phyloP scores from a whole-genome alignment of 2,329 filamentous ascomycete genomes.

The Ceratocystis eucalypticola region DNA sequence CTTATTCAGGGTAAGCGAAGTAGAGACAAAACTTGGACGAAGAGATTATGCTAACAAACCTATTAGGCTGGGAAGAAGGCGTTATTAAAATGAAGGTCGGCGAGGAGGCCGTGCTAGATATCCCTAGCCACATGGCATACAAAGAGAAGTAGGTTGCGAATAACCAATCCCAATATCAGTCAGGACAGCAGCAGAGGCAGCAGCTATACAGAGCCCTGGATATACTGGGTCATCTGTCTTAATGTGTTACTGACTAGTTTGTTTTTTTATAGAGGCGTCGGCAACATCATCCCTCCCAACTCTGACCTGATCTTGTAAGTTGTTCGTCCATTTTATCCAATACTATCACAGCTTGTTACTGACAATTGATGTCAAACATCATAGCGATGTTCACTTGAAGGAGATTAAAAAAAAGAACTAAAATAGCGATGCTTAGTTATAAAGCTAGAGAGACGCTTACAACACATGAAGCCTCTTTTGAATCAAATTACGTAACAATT shows the following conservation, averaged over 20 bases:
- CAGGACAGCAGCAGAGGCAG: background rate
- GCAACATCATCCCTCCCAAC: conserved; percentile 60
- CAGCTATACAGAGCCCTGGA: too few species aligned
- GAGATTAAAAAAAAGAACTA: conserved; percentile 36
- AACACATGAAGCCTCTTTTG: background rate
- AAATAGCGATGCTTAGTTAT: too few species aligned
- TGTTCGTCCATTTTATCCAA: background rate
- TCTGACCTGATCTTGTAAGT: conserved; percentile 75
- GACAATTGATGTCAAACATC: conserved; percentile 12
- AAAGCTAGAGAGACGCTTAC: too few species aligned
- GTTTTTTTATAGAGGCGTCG: conserved; percentile 50
- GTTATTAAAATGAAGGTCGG: conserved; percentile 77
- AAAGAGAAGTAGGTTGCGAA: conserved; percentile 40
- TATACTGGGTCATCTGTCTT: background rate
- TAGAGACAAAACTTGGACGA: background rate
- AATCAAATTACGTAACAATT: background rate
- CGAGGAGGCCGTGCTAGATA: conserved; percentile 77
- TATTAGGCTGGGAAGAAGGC: conserved; percentile 67
- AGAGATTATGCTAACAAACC: background rate
- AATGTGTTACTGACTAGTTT: background rate
- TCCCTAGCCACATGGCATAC: conserved; percentile 58
- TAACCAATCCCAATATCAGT: background rate
- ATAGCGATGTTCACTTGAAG: conserved; percentile 56
- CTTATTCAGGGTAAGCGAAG: conserved; percentile 65
- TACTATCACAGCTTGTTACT: conserved; percentile 5